These are phyloP conservation scores for Nakazawaea peltata DNA, from an alignment of 805 yeast species.

Conservation along the genomic window DNA sequence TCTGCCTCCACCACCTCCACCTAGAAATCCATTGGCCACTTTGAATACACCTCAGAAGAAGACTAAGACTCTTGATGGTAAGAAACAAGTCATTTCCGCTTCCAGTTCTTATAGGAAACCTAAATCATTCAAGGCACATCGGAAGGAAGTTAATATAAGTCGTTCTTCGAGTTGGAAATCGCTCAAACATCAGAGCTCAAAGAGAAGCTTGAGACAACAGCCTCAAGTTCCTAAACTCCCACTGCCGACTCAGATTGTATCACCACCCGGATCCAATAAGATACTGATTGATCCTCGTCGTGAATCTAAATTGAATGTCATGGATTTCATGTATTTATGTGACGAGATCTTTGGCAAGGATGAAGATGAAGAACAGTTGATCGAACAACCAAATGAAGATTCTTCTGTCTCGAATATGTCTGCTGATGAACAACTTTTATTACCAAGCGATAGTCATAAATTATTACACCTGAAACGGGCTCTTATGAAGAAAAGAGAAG, in stretches of 20 bases:
- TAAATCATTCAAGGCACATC: constrained; percentile 30
- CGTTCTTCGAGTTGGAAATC: constrained; percentile 9
- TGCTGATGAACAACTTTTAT: too few relatives aligned
- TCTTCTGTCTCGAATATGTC: too few relatives aligned
- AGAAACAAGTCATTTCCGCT: constrained; percentile 32
- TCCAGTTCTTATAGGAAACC: constrained; percentile 42
- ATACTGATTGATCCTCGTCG: constrained; percentile 7
- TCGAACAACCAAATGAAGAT: too few relatives aligned
- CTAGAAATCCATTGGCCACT: constrained; percentile 7
- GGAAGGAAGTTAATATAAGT: constrained; percentile 11
- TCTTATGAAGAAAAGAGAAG: too few relatives aligned
- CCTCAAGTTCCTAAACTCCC: background rate
- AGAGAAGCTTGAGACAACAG: background rate
- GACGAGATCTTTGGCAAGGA: constrained; percentile 10
- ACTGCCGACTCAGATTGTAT: background rate
- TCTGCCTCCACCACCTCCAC: background rate
- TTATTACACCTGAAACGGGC: too few relatives aligned
- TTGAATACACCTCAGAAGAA: constrained; percentile 19
- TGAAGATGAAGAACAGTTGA: constrained; percentile 4
- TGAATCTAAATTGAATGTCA: constrained; percentile 8
- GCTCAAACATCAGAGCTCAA: background rate
- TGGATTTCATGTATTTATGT: constrained; percentile 10
- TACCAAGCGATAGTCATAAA: too few relatives aligned
- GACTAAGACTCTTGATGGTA: constrained; percentile 17
- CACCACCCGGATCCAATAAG: too few relatives aligned